Evolutionary conservation across 106 monocot genomes (phyloP).

Genomic region (Vanilla planifolia): DNA sequence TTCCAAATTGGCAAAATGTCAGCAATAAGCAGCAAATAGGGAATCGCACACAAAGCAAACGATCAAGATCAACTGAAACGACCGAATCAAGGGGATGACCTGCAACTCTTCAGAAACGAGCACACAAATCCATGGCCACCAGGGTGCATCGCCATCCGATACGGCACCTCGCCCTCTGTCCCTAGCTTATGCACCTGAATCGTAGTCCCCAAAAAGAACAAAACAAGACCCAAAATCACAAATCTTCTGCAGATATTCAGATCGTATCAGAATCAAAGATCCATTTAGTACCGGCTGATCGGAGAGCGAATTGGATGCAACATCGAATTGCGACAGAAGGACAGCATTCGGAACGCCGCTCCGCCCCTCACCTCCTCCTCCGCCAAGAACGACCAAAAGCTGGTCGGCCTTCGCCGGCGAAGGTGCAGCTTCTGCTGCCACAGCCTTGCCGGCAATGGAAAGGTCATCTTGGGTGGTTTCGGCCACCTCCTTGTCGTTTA

Average conservation of each 20-base stretch:
- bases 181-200: slow-evolving; percentile 49
- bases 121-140: slow-evolving; percentile 67
- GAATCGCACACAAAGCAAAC: too few species aligned
- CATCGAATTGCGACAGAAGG: slow-evolving; percentile 50
- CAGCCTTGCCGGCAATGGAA: not conserved
- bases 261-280: not conserved
- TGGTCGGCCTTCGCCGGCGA: not conserved
- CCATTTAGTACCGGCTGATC: slow-evolving; percentile 46
- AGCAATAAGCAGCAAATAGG: too few species aligned
- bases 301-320: slow-evolving; percentile 34
- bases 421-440: not conserved
- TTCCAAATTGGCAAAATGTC: too few species aligned
- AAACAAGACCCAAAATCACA: not conserved
- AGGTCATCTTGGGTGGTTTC: not conserved
- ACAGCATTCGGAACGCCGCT: slow-evolving; percentile 83
- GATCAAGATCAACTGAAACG: not conserved
- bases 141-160: slow-evolving; percentile 89
- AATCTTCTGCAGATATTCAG: not conserved
- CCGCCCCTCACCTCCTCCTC: slow-evolving; percentile 83
- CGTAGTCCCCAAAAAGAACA: not conserved
- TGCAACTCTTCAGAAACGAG: slow-evolving; percentile 78
- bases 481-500: slow-evolving; percentile 3
- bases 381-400: slow-evolving; percentile 51
- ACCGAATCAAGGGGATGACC: slow-evolving; percentile 27
- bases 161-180: slow-evolving; percentile 55